Evolutionary conservation across 192 early-diverging fungal species (phyloP).

Genomic region (Geranomyces variabilis): DNA sequence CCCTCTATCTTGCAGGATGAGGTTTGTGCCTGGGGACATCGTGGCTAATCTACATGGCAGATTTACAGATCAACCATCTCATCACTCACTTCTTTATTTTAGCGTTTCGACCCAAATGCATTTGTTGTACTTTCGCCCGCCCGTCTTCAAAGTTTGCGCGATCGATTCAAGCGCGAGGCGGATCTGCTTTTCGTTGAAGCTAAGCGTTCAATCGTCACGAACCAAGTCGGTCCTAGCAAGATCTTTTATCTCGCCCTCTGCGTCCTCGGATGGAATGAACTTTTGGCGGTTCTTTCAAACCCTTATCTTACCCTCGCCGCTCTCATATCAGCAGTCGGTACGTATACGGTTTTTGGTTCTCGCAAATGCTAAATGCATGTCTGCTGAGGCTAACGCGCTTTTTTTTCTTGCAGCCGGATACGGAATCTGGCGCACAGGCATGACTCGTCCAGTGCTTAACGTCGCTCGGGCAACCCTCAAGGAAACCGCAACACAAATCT

Average conservation of each 20-base stretch:
- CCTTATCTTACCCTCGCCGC: constrained; percentile 65
- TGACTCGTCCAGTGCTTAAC: constrained; percentile 44
- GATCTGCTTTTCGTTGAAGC: constrained; percentile 94
- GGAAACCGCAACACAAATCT: constrained; percentile 32
- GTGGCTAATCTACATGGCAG: too few relatives aligned
- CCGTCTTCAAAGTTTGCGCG: constrained; percentile 58
- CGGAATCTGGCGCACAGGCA: constrained; percentile 44
- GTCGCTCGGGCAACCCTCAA: constrained; percentile 39
- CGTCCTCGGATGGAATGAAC: constrained; percentile 95
- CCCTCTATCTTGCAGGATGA: constrained; percentile 46
- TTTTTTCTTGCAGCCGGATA: constrained; percentile 36
- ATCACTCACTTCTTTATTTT: neutral
- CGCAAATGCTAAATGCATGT: neutral
- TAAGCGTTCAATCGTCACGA: constrained; percentile 86
- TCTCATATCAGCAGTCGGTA: constrained; percentile 31
- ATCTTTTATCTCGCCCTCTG: constrained; percentile 78
- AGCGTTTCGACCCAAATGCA: constrained; percentile 43
- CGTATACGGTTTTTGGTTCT: neutral
- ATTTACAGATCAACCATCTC: neutral
- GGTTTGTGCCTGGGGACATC: too few relatives aligned
- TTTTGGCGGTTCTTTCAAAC: constrained; percentile 79
- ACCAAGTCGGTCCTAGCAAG: constrained; percentile 69
- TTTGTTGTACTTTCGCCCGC: constrained; percentile 43
- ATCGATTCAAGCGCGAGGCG: constrained; percentile 85
- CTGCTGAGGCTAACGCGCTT: neutral